These are phyloP conservation scores for Cordyceps tenuipes DNA, from an alignment of 2,329 filamentous ascomycete species.

Conservation along the genomic window DNA sequence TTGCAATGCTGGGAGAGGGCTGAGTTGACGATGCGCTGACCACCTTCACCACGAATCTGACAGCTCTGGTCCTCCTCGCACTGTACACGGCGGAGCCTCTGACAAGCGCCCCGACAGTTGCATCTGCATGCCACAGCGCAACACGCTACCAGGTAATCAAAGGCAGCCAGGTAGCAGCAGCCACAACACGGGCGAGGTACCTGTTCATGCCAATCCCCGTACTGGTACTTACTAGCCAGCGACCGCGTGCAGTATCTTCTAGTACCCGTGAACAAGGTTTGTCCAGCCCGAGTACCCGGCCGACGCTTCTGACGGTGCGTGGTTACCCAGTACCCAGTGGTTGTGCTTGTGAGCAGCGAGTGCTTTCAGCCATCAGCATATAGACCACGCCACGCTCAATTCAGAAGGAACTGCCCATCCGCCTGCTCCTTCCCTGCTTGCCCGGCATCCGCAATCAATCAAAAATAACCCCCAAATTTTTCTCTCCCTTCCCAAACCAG, in stretches of 20 bases:
- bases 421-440: slow-evolving; percentile 3
- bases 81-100: neutral
- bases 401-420: slow-evolving; percentile 24
- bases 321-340: neutral
- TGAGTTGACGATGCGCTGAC: neutral
- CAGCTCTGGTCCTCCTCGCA: neutral
- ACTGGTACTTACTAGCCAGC: neutral
- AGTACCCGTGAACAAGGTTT: neutral
- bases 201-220: slow-evolving; percentile 8
- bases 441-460: neutral
- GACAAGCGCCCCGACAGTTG: slow-evolving; percentile 23
- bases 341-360: too few relatives aligned
- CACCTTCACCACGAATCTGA: neutral
- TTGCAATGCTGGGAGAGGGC: neutral
- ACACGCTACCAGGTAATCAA: slow-evolving; percentile 14
- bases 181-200: slow-evolving; percentile 16
- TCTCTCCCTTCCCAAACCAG: slow-evolving; percentile 28
- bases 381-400: slow-evolving; percentile 29
- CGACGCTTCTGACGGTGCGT: too few relatives aligned
- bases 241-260: neutral
- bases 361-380: neutral
- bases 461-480: slow-evolving; percentile 25
- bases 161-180: neutral
- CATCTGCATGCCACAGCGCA: slow-evolving; percentile 19
- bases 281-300: too few relatives aligned